Evolutionary conservation across 192 early-diverging fungal species (phyloP), one percentile per base, ranked within the genome.

Genomic region (Spizellomyces punctatus): DNA sequence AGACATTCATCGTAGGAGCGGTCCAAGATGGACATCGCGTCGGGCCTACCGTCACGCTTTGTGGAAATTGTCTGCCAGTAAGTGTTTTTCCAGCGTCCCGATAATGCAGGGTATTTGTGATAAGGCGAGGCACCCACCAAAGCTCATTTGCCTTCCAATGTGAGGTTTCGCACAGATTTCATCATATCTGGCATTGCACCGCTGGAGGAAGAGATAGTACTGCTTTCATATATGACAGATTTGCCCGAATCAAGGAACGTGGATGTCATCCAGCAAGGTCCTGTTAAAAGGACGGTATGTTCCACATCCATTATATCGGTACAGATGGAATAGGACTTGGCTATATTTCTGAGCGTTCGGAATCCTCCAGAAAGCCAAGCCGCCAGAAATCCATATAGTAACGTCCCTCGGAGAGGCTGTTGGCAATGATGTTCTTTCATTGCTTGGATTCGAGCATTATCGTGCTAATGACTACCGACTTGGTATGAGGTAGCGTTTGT

Each of bases 401-500:
- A 86, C 91, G 67, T 74, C 85, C 41, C 81, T 86, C 46, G 93
- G 94, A 52, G 90, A 94, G 57, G 91, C 95, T 64, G 79, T 97
- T 58, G 94, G 92, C 7, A 93, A 89, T 57, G 98, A 99, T 70
- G 92, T 91, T 6, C 70, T 99, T 46, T 82, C 91, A n/a, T 68
- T 98, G 10, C 82, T 91, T 67, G 94, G 95, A 21, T 96, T 86
- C 69, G 88, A 89, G 58, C 86, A 92, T 49, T 94, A 94, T 73
- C 92, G 94, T 75, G 90, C 95, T 48, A 96, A 98, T 73, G 96
- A 99, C 73, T 99, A 99, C 76, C 85, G 86, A 19, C 84, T 99
- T 62, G 93, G 91, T 52, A 82, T 82, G 70, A 78, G 10, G 74
- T 84, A 9, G 36, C 45, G 27, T 41, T n/a, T 56, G 16, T 45